phyloP scores from a whole-genome alignment of 1,139 yeast genomes.

The Scheffersomyces titani region DNA sequence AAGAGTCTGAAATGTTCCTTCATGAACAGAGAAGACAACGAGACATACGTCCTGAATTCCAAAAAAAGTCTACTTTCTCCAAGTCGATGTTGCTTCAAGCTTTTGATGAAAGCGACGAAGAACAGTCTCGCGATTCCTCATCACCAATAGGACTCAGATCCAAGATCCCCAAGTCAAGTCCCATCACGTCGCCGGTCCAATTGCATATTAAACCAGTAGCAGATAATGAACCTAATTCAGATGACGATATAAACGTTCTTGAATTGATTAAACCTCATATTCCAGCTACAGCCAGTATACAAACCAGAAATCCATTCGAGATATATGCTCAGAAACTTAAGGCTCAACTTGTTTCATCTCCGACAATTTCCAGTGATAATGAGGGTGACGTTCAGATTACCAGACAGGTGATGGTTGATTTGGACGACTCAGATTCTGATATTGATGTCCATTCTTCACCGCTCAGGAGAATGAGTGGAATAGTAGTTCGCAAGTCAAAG shows the following conservation, averaged over 20 bases:
- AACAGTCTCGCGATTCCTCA: conserved; percentile 8
- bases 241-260: conserved; percentile 18
- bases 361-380: conserved; percentile 13
- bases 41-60: conserved; percentile 36
- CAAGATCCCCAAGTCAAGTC: conserved; percentile 22
- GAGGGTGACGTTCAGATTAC: conserved; percentile 6
- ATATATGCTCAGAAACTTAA: conserved; percentile 36
- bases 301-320: conserved; percentile 33
- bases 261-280: conserved; percentile 11
- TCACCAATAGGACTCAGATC: conserved; percentile 7
- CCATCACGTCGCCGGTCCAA: conserved; percentile 38
- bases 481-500: background rate
- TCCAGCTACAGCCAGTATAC: conserved; percentile 1
- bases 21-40: conserved; percentile 37
- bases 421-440: conserved; percentile 28
- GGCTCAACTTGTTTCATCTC: conserved; percentile 25
- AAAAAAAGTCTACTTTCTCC: conserved; percentile 29
- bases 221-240: conserved; percentile 8
- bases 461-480: conserved; percentile 2
- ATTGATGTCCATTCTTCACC: conserved; percentile 13
- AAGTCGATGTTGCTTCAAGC: conserved; percentile 34
- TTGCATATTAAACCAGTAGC: conserved; percentile 5
- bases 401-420: conserved; percentile 14
- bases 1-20: conserved; percentile 37
- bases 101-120: conserved; percentile 33